Conservation (phyloP, 805 yeast genomes). For the Pichia ethanolica region DNA sequence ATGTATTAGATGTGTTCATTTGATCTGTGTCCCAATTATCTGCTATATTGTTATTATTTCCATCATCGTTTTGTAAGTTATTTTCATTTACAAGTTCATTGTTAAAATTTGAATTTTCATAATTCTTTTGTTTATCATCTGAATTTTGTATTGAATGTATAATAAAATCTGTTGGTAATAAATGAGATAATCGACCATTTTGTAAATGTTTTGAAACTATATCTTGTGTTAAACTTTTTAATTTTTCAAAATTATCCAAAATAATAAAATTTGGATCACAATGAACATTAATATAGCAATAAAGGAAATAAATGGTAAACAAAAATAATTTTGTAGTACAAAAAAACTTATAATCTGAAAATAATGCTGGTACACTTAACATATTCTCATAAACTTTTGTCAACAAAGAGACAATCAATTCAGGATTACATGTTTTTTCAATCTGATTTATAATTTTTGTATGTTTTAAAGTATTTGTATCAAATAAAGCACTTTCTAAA, state of each 20-base stretch:
- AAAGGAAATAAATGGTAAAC: conserved; percentile 5
- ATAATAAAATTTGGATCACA: background rate
- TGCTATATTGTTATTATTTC: no score
- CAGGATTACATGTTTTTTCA: background rate
- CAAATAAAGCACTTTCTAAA: background rate
- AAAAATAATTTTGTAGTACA: conserved; percentile 5
- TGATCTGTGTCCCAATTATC: no score
- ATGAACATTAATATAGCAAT: background rate
- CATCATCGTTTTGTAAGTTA: no score
- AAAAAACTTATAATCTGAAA: conserved; percentile 6
- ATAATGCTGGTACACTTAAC: background rate
- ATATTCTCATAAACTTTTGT: conserved; percentile 3
- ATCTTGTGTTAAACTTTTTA: background rate
- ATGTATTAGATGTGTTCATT: no score
- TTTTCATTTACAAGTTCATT: no score
- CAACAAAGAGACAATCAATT: background rate
- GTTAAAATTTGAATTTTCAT: background rate
- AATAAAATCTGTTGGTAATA: background rate
- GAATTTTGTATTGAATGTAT: background rate
- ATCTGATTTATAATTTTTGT: background rate
- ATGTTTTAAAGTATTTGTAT: background rate
- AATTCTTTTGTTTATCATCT: background rate
- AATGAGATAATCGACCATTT: background rate
- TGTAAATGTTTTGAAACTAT: conserved; percentile 1
- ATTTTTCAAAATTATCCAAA: background rate